These are phyloP conservation scores for Colletotrichum magnum DNA, from an alignment of 2,329 filamentous ascomycete species.

Conservation along the genomic window DNA sequence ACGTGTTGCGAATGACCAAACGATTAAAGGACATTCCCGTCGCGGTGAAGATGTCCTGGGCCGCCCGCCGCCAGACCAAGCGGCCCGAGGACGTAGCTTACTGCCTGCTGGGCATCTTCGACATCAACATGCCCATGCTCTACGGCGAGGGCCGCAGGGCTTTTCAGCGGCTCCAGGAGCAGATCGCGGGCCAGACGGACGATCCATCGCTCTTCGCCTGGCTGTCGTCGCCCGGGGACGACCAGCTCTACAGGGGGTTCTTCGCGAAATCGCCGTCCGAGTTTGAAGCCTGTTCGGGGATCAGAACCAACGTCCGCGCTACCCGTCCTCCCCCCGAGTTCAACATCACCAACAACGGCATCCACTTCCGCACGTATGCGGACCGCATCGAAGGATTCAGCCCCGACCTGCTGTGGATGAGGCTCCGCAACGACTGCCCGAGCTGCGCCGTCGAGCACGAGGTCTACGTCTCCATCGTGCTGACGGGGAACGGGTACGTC, in stretches of 20 bases:
- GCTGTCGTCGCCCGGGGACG: background rate
- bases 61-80: constrained; percentile 43
- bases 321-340: background rate
- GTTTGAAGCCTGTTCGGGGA: constrained; percentile 1
- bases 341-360: constrained; percentile 24
- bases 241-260: constrained; percentile 7
- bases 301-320: background rate
- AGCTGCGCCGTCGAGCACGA: background rate
- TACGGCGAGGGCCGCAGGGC: constrained; percentile 48
- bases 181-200: constrained; percentile 3
- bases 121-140: constrained; percentile 46
- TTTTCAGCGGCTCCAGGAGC: constrained; percentile 43
- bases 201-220: constrained; percentile 32
- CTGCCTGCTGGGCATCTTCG: constrained; percentile 47
- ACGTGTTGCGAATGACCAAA: constrained; percentile 3
- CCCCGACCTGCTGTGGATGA: background rate
- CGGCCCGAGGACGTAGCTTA: constrained; percentile 46
- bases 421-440: background rate
- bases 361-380: background rate
- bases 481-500: background rate
- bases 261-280: constrained; percentile 17
- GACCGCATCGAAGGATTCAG: background rate
- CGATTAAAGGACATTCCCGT: constrained; percentile 15
- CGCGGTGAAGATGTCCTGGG: constrained; percentile 48
- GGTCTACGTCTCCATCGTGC: background rate